These are phyloP conservation scores for Tirmania nivea DNA, from an alignment of 495 filamentous ascomycete species.

Conservation along the genomic window DNA sequence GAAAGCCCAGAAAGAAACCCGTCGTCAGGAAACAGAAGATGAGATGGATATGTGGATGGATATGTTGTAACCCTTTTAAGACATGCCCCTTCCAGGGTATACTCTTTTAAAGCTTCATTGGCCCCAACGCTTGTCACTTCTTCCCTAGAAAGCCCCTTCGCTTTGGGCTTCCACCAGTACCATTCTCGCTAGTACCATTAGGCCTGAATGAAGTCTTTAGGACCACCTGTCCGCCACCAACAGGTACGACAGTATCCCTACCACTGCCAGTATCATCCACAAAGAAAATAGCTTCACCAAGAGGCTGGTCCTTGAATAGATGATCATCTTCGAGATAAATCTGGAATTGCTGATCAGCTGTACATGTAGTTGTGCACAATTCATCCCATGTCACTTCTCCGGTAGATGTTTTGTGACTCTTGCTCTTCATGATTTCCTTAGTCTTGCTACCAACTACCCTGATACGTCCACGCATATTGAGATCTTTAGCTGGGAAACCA, in stretches of 20 bases:
- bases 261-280: slow-evolving; percentile 59
- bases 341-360: slow-evolving; percentile 69
- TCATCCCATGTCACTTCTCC: slow-evolving; percentile 51
- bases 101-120: no score
- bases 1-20: no score
- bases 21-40: no score
- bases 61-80: no score
- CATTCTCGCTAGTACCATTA: background rate
- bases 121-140: slow-evolving; percentile 2
- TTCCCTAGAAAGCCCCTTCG: slow-evolving; percentile 23
- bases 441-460: slow-evolving; percentile 37
- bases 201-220: slow-evolving; percentile 42
- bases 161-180: slow-evolving; percentile 12
- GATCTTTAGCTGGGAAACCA: slow-evolving; percentile 50
- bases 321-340: slow-evolving; percentile 64
- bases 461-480: slow-evolving; percentile 57
- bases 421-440: slow-evolving; percentile 74
- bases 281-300: slow-evolving; percentile 75
- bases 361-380: slow-evolving; percentile 52
- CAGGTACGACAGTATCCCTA: slow-evolving; percentile 48
- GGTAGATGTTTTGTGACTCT: slow-evolving; percentile 42
- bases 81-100: no score
- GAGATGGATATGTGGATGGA: no score
- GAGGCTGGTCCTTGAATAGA: slow-evolving; percentile 54
- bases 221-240: slow-evolving; percentile 44